Evolutionary conservation across 306 rosid genomes (phyloP).

Genomic region (Abrus precatorius): DNA sequence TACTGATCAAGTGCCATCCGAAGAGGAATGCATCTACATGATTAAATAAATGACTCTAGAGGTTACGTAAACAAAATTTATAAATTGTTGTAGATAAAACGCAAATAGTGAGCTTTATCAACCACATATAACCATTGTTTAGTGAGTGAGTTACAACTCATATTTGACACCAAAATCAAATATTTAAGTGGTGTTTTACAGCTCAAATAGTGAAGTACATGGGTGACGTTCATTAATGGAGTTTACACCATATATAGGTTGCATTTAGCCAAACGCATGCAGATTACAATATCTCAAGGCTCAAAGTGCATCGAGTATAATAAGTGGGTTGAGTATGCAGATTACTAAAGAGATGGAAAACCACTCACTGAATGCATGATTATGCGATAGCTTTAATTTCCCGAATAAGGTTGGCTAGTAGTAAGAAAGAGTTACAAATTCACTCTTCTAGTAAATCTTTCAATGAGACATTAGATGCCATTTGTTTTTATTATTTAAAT

Average conservation of each 20-base stretch:
- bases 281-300: neutral
- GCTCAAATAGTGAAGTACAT: too few relatives aligned
- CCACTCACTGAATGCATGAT: neutral
- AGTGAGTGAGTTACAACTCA: slow-evolving; percentile 48
- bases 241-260: slow-evolving; percentile 14
- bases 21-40: slow-evolving; percentile 44
- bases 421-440: too few relatives aligned
- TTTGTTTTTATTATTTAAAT: too few relatives aligned
- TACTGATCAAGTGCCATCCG: slow-evolving; percentile 28
- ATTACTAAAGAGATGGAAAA: neutral
- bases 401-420: too few relatives aligned
- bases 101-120: neutral
- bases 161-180: neutral
- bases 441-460: too few relatives aligned
- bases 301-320: slow-evolving; percentile 53
- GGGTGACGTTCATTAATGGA: neutral
- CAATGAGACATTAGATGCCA: too few relatives aligned
- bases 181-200: too few relatives aligned
- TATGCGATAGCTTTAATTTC: too few relatives aligned
- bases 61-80: too few relatives aligned
- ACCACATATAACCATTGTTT: slow-evolving; percentile 7
- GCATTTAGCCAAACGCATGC: slow-evolving; percentile 6
- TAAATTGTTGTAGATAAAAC: slow-evolving; percentile 5
- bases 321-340: neutral
- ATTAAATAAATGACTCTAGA: neutral